These are phyloP conservation scores for Sonneratia caseolaris DNA, from an alignment of 345 rosid species.

Conservation along the genomic window DNA sequence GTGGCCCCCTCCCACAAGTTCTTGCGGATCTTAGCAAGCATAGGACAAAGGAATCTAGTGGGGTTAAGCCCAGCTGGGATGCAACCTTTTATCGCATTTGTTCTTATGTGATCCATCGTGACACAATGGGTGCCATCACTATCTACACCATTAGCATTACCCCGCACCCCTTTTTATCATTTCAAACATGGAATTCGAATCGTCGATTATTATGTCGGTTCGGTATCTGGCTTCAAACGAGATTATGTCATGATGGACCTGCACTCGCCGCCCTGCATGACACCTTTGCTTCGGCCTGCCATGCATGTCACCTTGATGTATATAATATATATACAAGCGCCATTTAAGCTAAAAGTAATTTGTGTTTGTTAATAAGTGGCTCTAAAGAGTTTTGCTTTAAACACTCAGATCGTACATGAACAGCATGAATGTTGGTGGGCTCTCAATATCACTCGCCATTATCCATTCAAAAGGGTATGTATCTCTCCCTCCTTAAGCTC, in stretches of 20 bases:
- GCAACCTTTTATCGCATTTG: background rate
- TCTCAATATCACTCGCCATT: too few species aligned
- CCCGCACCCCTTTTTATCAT: background rate
- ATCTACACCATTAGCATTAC: background rate
- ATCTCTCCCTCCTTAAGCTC: too few species aligned
- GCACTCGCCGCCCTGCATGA: background rate
- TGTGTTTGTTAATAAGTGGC: too few species aligned
- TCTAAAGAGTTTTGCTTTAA: too few species aligned
- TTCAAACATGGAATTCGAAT: background rate
- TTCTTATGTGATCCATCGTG: background rate
- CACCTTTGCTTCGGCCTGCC: too few species aligned
- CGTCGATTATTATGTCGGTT: background rate
- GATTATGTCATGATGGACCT: background rate
- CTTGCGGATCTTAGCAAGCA: background rate
- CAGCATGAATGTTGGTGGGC: too few species aligned
- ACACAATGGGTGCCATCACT: background rate
- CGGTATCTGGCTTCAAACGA: background rate
- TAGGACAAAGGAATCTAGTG: constrained; percentile 2
- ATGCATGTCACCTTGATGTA: too few species aligned
- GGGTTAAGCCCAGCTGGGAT: background rate
- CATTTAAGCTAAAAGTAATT: too few species aligned
- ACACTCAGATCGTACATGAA: too few species aligned
- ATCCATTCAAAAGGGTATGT: too few species aligned
- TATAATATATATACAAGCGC: too few species aligned
- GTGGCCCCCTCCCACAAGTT: background rate